phyloP scores from a whole-genome alignment of 2,329 filamentous ascomycete genomes.

The Calonectria pauciramosa region DNA sequence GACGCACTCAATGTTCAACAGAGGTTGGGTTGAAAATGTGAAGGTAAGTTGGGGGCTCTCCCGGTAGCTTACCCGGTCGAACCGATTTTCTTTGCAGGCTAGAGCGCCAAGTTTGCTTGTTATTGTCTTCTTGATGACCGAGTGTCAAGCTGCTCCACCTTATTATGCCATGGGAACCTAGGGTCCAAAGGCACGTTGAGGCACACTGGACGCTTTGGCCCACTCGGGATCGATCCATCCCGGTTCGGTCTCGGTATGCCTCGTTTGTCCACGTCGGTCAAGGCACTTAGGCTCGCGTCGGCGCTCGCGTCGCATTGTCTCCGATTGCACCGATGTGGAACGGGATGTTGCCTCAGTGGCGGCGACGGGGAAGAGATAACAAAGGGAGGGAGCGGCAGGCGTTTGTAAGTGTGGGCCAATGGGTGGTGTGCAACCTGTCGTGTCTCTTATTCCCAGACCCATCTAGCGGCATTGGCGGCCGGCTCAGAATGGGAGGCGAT shows the following conservation, averaged over 20 bases:
- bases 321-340: conserved; percentile 13
- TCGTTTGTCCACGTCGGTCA: conserved; percentile 1
- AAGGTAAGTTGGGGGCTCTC: conserved; percentile 9
- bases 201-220: neutral
- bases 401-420: neutral
- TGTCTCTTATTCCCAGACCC: conserved; percentile 9
- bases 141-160: neutral
- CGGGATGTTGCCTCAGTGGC: conserved; percentile 8
- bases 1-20: neutral
- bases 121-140: conserved; percentile 4
- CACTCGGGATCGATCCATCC: neutral
- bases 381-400: neutral
- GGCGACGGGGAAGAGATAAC: conserved; percentile 4
- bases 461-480: conserved; percentile 24
- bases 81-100: conserved; percentile 10
- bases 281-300: neutral
- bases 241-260: neutral
- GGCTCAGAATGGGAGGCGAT: neutral
- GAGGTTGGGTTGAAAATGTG: neutral
- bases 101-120: conserved; percentile 11
- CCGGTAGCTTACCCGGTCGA: conserved; percentile 2
- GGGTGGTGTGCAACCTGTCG: neutral
- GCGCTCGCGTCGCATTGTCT: neutral
- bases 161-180: neutral
- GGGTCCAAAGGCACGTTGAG: neutral